These are phyloP conservation scores for Gossypium schwendimanii DNA, from an alignment of 441 rosid species.

Conservation along the genomic window DNA sequence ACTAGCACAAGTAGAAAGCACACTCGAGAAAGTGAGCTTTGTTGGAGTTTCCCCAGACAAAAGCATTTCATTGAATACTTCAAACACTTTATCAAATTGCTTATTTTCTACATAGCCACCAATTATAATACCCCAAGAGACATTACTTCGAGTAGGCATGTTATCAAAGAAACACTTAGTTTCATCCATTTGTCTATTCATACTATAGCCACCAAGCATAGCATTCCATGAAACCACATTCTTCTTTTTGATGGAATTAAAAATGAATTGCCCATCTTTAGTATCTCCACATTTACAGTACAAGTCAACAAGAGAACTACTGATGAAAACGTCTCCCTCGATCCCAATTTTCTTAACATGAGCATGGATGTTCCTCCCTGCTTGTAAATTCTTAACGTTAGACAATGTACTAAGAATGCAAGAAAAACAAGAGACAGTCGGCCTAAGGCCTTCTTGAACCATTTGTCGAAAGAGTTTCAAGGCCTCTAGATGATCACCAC, in stretches of 20 bases:
- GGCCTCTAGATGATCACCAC: slow-evolving; percentile 41
- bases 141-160: slow-evolving; percentile 31
- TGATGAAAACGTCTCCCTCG: slow-evolving; percentile 25
- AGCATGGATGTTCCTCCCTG: slow-evolving; percentile 41
- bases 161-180: slow-evolving; percentile 37
- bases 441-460: slow-evolving; percentile 31
- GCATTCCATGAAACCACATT: slow-evolving; percentile 48
- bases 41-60: slow-evolving; percentile 35
- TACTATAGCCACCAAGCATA: slow-evolving; percentile 40
- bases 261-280: slow-evolving; percentile 29
- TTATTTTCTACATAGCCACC: slow-evolving; percentile 41
- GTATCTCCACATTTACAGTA: slow-evolving; percentile 47
- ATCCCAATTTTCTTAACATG: slow-evolving; percentile 32
- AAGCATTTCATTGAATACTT: slow-evolving; percentile 42
- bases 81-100: slow-evolving; percentile 38
- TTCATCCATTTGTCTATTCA: slow-evolving; percentile 40
- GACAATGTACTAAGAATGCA: slow-evolving; percentile 38
- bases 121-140: slow-evolving; percentile 39
- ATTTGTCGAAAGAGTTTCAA: slow-evolving; percentile 33
- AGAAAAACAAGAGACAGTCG: slow-evolving; percentile 36
- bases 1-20: slow-evolving; percentile 45
- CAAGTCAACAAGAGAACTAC: slow-evolving; percentile 41
- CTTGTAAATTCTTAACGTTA: slow-evolving; percentile 23
- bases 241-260: slow-evolving; percentile 27
- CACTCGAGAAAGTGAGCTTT: slow-evolving; percentile 39